Base-by-base conservation (phyloP, 2,329 filamentous ascomycete species). In the Peltaster fructicola region DNA sequence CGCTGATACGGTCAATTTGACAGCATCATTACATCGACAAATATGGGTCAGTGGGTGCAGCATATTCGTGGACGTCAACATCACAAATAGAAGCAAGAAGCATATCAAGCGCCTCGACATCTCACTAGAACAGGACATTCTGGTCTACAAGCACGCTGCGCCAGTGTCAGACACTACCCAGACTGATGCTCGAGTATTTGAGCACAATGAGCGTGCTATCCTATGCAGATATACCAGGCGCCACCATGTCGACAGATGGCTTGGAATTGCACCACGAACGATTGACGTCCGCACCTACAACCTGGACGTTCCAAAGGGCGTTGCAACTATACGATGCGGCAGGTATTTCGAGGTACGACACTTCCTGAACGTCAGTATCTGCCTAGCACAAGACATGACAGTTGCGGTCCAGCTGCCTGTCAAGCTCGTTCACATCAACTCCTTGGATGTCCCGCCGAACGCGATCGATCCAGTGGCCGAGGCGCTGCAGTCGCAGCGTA, bases 261-360 rank as follows among this genome's bases (percentile, higher is more conserved):
- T 52, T 30, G 59, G 61, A 7, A 52, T 65, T 8, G 43, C 48
- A 5, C 42, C 58, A 8, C 50, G 57, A 25, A 50, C 52, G 10
- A 54, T 54, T 7, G 53, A 60, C 17, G 53, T 54, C 8, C 50
- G 57, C 10, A 63, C 59, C 2, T 63, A 55, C 35, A 53, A 59
- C 29, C 44, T 64, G 2, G 56, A 61, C 30, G 37, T 63, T 2
- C 59, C 60, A n/a, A 47, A 57, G 24, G 57, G 58, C 6, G 54
- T 62, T 38, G 57, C 53, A 3, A 63, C 59, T 3, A 53, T 63
- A 3, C 57, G 58, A 24, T 61, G 57, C 36, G 60, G 61, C 11
- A 61, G 64, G 39, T 65, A 57, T 37, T 65, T 67, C 29, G 63
- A 65, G 44, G 59, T 66, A 9, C 53, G 61, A 11, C 65, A 61